Evolutionary conservation across 139 green algal genomes (phyloP).

Genomic region (Chlamydomonas asymmetrica): DNA sequence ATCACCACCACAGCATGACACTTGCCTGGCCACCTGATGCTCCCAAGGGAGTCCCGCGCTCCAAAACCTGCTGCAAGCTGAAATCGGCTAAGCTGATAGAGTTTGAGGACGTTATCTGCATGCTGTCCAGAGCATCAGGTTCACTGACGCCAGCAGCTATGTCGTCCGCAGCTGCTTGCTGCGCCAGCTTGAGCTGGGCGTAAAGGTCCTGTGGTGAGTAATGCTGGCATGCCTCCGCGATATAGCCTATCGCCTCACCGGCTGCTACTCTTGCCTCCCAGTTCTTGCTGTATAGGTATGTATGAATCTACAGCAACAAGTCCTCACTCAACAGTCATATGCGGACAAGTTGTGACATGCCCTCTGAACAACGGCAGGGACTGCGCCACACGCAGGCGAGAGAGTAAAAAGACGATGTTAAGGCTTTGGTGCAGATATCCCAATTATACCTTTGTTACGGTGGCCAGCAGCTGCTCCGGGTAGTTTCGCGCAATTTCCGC

Average conservation of each 20-base stretch:
- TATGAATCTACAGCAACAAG: slow-evolving; percentile 58
- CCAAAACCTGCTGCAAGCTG: slow-evolving; percentile 67
- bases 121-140: too few relatives aligned
- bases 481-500: slow-evolving; percentile 70
- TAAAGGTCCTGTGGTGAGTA: slow-evolving; percentile 53
- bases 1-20: too few relatives aligned
- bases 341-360: background rate
- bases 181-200: slow-evolving; percentile 1
- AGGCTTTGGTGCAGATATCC: slow-evolving; percentile 3
- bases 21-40: slow-evolving; percentile 78
- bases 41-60: slow-evolving; percentile 72
- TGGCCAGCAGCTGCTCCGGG: slow-evolving; percentile 70
- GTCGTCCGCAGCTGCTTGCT: background rate
- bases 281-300: slow-evolving; percentile 61
- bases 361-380: background rate
- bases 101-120: too few relatives aligned
- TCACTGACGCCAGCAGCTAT: slow-evolving; percentile 1
- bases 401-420: background rate
- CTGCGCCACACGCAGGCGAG: background rate
- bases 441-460: slow-evolving; percentile 66
- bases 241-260: slow-evolving; percentile 69
- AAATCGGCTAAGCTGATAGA: slow-evolving; percentile 55
- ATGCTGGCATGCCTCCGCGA: slow-evolving; percentile 79
- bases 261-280: slow-evolving; percentile 87
- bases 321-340: too few relatives aligned